These are phyloP conservation scores for Fusarium duplospermum DNA, from an alignment of 2,329 filamentous ascomycete genomes.

Conservation along the genomic window DNA sequence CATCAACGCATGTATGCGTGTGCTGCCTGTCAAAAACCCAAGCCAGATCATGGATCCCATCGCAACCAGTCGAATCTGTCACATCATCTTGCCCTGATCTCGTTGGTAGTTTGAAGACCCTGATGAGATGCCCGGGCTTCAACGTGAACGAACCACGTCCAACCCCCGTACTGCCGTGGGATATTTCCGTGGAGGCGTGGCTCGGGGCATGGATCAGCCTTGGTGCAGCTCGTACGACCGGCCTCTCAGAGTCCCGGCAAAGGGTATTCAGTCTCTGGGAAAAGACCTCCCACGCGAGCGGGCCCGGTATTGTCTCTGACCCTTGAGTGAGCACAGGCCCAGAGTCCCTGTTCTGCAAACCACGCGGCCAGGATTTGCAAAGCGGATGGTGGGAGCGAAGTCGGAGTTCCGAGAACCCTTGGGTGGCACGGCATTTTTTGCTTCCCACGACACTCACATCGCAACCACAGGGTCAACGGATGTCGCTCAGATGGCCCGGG, in stretches of 20 bases:
- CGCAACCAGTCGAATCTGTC: constrained; percentile 10
- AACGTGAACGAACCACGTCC: constrained; percentile 17
- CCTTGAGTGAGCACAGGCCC: not conserved
- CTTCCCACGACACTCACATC: constrained; percentile 16
- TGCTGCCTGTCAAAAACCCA: constrained; percentile 4
- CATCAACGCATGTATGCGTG: constrained; percentile 13
- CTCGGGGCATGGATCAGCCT: not conserved
- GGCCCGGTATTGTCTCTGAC: not conserved
- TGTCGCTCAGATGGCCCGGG: constrained; percentile 19
- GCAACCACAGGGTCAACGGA: constrained; percentile 18
- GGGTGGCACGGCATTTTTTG: constrained; percentile 22
- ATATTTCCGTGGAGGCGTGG: constrained; percentile 1
- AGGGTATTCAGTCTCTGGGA: not conserved
- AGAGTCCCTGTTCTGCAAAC: constrained; percentile 13
- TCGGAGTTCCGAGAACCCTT: constrained; percentile 36
- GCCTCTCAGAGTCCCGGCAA: constrained; percentile 21
- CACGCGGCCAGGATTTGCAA: constrained; percentile 23
- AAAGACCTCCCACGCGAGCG: constrained; percentile 14
- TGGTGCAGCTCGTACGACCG: constrained; percentile 30
- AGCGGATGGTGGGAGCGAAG: constrained; percentile 33
- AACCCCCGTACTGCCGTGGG: constrained; percentile 1
- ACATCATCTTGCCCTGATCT: constrained; percentile 19
- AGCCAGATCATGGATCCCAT: constrained; percentile 1
- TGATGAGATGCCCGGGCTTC: not conserved
- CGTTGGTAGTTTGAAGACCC: constrained; percentile 3